Base-by-base conservation (phyloP, 345 rosid genomes). In the Populus deltoides region DNA sequence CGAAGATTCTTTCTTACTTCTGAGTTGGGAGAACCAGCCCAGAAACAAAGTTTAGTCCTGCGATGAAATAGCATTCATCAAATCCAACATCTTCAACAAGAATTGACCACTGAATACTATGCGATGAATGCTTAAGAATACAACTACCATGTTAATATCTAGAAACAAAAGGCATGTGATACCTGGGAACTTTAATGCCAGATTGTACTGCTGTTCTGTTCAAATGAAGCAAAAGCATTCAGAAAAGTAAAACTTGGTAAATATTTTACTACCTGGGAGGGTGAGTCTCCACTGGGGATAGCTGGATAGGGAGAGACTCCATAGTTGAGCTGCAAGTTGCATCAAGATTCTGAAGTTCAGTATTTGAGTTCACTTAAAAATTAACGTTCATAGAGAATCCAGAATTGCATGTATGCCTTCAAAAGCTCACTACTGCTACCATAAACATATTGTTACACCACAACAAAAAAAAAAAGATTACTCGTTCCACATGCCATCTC, bases 11-110 rank as follows among this genome's bases (percentile, higher is more conserved):
- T 98, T 98, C 99, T 94, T 0, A 90, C 92, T 25, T 92, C 94
- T 18, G 99, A 94, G 86, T 91, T 94, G 47, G 98, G 83, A 81
- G 92, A 97, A 78, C 98, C 99, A 43, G 98, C 97, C 99, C 99
- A 94, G 81, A 97, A 97, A 31, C 97, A 97, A 85, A 94, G 98
- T 0, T 85, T 72, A 29, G 93, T 91, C 93, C 99, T 94, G 91
- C 88, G 88, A 55, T 55, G 41, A 39, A 39, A 39, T 39, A 55
- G 61, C 25, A 22, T 7, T 7, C 11, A 22, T 55, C 62, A 9
- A 55, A 55, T 8, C 22, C 62, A 55, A 22, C 25, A 22, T 55
- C 25, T 22, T 6, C n/a, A 7, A 53, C 61, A 53, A 53, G 24
- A 53, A 53, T 7, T 53, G 7, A 20, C 22, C 61, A 20, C 24